Evolutionary conservation across 768 basidiomycete genomes (phyloP).

Genomic region (Trametes gibbosa): DNA sequence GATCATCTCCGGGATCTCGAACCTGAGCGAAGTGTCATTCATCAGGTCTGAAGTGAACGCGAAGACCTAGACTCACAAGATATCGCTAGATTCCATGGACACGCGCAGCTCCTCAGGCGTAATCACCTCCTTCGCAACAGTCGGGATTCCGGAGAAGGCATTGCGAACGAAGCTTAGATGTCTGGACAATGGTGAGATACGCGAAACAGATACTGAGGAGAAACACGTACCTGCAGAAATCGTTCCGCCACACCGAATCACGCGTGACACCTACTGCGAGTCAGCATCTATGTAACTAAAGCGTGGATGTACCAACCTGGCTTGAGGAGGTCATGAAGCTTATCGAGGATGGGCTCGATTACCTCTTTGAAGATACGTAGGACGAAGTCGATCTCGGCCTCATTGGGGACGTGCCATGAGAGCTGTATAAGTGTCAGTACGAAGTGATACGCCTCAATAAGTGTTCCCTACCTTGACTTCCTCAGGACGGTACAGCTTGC

Average conservation of each 20-base stretch:
- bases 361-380: constrained; percentile 65
- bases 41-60: background rate
- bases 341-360: constrained; percentile 58
- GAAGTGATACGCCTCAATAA: background rate
- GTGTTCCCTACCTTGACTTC: constrained; percentile 60
- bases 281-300: background rate
- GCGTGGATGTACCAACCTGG: constrained; percentile 37
- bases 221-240: constrained; percentile 69
- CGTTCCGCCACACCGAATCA: constrained; percentile 74
- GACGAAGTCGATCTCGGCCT: constrained; percentile 72
- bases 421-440: constrained; percentile 37
- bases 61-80: constrained; percentile 46
- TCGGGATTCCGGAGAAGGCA: constrained; percentile 72
- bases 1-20: constrained; percentile 79
- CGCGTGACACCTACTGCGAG: constrained; percentile 39
- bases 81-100: constrained; percentile 55
- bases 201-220: background rate
- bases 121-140: constrained; percentile 54
- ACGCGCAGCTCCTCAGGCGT: constrained; percentile 46
- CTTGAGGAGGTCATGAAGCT: constrained; percentile 55
- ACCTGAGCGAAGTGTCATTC: constrained; percentile 40
- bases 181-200: constrained; percentile 31
- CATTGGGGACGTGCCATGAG: constrained; percentile 74
- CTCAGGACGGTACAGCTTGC: constrained; percentile 66
- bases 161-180: constrained; percentile 72